phyloP scores from a whole-genome alignment of 169 alveolate genomes.

The Babesia gibsoni region DNA sequence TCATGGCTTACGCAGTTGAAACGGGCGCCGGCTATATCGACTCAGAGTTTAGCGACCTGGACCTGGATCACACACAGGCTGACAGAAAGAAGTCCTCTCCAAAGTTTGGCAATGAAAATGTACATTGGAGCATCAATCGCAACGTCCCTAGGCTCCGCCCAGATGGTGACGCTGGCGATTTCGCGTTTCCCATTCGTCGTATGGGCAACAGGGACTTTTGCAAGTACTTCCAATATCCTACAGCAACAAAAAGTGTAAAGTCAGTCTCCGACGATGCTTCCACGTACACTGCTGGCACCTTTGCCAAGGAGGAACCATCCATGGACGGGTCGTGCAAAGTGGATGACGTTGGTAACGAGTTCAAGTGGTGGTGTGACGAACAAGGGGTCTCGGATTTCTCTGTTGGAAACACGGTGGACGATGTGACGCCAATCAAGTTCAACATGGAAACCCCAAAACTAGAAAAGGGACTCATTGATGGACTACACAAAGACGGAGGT shows the following conservation, averaged over 20 bases:
- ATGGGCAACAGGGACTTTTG: not conserved
- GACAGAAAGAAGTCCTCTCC: slow-evolving; percentile 6
- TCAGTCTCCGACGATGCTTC: too few species aligned
- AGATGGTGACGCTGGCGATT: not conserved
- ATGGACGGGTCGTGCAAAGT: slow-evolving; percentile 8
- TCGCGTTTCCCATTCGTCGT: not conserved
- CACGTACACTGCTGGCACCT: too few species aligned
- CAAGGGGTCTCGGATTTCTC: slow-evolving; percentile 32
- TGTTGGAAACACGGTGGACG: slow-evolving; percentile 14
- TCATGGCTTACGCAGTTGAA: slow-evolving; percentile 14
- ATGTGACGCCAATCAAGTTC: slow-evolving; percentile 27
- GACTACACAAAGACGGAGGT: not conserved
- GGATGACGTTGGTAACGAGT: slow-evolving; percentile 6
- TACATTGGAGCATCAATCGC: slow-evolving; percentile 15
- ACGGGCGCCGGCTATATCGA: slow-evolving; percentile 60
- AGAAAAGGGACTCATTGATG: not conserved
- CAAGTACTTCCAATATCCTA: too few species aligned
- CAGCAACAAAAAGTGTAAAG: too few species aligned
- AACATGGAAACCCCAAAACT: not conserved
- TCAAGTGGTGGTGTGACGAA: slow-evolving; percentile 64
- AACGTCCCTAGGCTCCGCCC: not conserved
- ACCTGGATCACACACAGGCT: slow-evolving; percentile 27
- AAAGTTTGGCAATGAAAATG: slow-evolving; percentile 15
- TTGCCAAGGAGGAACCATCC: too few species aligned
- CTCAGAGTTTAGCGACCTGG: slow-evolving; percentile 64